A percentile compares a stretch with the other conserved stretches of the same genome.
Evolutionary conservation across 768 basidiomycete species (phyloP).

Genomic region (Nidula microcarpa): DNA sequence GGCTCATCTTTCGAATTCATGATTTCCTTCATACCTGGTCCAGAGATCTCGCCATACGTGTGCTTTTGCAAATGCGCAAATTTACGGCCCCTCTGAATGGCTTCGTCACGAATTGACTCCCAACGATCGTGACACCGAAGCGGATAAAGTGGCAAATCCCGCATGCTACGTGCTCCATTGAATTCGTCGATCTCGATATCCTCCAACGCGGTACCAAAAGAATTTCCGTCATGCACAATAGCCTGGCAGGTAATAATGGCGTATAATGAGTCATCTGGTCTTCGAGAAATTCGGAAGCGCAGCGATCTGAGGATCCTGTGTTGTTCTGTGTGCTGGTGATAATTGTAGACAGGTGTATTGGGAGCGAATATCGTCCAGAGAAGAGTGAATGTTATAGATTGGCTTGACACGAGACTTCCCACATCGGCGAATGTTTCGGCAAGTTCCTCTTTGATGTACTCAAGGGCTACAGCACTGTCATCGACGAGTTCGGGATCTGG

Average conservation of each 20-base stretch:
- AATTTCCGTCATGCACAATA: conserved; percentile 1
- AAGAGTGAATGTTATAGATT: conserved; percentile 20
- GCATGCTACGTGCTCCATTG: conserved; percentile 1
- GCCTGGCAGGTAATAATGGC: not conserved
- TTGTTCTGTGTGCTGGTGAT: conserved; percentile 5
- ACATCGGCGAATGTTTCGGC: not conserved
- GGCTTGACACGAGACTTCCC: not conserved
- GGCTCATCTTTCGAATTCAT: not conserved
- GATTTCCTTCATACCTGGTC: conserved; percentile 4
- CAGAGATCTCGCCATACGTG: conserved; percentile 2
- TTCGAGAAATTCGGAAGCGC: not conserved
- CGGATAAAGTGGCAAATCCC: conserved; percentile 1
- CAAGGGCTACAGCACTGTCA: conserved; percentile 1
- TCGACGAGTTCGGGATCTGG: conserved; percentile 1
- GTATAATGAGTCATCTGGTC: conserved; percentile 4
- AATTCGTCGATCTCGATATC: not conserved
- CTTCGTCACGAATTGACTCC: not conserved
- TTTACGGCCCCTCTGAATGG: not conserved
- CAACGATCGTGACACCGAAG: not conserved
- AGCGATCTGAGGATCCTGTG: conserved; percentile 1
- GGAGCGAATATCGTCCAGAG: conserved; percentile 24
- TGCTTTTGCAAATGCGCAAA: not conserved
- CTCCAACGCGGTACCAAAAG: not conserved
- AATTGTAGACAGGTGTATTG: conserved; percentile 3
- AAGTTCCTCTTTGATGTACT: conserved; percentile 1